Evolutionary conservation across 257 asterid species (phyloP).

Genomic region (Solanum sitiens): DNA sequence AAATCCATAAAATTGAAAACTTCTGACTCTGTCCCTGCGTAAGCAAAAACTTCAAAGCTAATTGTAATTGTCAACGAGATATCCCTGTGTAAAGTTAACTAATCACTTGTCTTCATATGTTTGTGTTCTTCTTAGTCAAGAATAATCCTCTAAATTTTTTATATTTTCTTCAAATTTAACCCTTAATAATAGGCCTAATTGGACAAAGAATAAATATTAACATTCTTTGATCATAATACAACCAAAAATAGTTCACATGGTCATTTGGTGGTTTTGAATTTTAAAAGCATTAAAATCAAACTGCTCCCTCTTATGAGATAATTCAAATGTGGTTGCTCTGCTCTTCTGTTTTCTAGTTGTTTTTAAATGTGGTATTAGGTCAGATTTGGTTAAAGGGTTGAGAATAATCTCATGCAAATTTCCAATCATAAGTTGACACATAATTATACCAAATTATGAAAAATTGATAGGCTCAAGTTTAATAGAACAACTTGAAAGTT

Average conservation of each 20-base stretch:
- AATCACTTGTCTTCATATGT: slow-evolving; percentile 28
- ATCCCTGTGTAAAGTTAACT: slow-evolving; percentile 5
- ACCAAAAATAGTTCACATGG: slow-evolving; percentile 33
- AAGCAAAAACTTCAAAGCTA: slow-evolving; percentile 8
- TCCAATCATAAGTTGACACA: background rate
- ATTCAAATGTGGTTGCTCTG: slow-evolving; percentile 21
- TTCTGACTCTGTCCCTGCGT: fast-evolving
- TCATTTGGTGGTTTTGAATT: slow-evolving; percentile 18
- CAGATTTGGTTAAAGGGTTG: slow-evolving; percentile 44
- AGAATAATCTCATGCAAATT: slow-evolving; percentile 9
- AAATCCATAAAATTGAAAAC: background rate
- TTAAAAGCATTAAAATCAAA: slow-evolving; percentile 1
- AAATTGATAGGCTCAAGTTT: slow-evolving; percentile 11
- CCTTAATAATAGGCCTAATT: slow-evolving; percentile 1
- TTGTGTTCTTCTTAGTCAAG: slow-evolving; percentile 13
- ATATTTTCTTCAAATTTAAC: slow-evolving; percentile 8
- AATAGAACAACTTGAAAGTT: background rate
- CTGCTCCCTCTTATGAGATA: slow-evolving; percentile 2
- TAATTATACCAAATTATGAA: background rate
- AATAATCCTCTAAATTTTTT: background rate
- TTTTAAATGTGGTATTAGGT: slow-evolving; percentile 53
- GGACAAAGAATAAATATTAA: background rate
- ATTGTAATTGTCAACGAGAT: slow-evolving; percentile 14
- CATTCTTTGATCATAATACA: slow-evolving; percentile 7
- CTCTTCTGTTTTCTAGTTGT: slow-evolving; percentile 39